Conservation (phyloP, 495 filamentous ascomycete species). For the Neurospora sp. region DNA sequence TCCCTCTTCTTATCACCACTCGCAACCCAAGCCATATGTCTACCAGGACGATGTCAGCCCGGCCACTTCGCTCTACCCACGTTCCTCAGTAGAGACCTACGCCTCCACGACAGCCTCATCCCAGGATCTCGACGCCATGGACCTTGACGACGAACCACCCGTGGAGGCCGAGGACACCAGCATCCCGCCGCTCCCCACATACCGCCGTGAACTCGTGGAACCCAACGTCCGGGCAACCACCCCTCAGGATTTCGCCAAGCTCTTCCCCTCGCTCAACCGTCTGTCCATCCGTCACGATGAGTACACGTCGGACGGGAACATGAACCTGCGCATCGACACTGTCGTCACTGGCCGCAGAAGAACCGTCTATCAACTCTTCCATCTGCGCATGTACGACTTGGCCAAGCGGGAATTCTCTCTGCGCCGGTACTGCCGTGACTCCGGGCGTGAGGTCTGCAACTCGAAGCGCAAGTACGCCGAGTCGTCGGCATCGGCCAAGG, state of each 20-base stretch:
- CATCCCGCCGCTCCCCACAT: slow-evolving; percentile 47
- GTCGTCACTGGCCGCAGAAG: slow-evolving; percentile 49
- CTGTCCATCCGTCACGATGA: slow-evolving; percentile 86
- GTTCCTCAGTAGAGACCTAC: slow-evolving; percentile 68
- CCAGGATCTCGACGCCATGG: slow-evolving; percentile 51
- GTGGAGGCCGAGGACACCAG: slow-evolving; percentile 27
- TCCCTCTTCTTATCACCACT: neutral
- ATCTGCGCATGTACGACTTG: slow-evolving; percentile 92
- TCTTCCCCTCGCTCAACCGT: slow-evolving; percentile 77
- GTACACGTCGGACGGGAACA: slow-evolving; percentile 85
- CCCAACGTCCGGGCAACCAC: slow-evolving; percentile 62
- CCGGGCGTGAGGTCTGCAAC: slow-evolving; percentile 88
- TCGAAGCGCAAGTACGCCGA: slow-evolving; percentile 61
- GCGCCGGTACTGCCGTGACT: slow-evolving; percentile 84
- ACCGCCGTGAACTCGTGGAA: slow-evolving; percentile 48
- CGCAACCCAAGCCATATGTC: slow-evolving; percentile 12
- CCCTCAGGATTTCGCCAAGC: slow-evolving; percentile 70
- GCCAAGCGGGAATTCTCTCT: slow-evolving; percentile 80
- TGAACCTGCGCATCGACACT: slow-evolving; percentile 90
- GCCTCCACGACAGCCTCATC: slow-evolving; percentile 61
- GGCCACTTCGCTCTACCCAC: slow-evolving; percentile 40
- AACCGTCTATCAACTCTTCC: slow-evolving; percentile 76
- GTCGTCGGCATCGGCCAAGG: slow-evolving; percentile 23
- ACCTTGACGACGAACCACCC: slow-evolving; percentile 41
- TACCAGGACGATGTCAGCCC: slow-evolving; percentile 38